Conservation (phyloP, 2,329 filamentous ascomycete species). For the Trichophyton verrucosum region DNA sequence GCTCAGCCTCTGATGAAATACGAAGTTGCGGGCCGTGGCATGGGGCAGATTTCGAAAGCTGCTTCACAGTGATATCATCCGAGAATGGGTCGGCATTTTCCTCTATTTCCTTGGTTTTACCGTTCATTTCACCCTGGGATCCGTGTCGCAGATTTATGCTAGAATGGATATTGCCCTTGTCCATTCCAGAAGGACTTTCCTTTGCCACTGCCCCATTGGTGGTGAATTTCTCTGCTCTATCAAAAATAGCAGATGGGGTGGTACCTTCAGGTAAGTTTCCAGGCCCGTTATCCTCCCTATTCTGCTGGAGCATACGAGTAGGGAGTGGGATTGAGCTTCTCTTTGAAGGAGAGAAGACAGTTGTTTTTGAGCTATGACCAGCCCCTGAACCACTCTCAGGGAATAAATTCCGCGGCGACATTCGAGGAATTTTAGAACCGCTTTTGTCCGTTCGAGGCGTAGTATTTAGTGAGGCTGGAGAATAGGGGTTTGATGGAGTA, state of each 20-base stretch:
- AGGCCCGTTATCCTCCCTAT: background rate
- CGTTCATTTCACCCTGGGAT: background rate
- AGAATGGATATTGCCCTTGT: background rate
- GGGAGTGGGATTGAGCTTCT: slow-evolving; percentile 14
- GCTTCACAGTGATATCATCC: slow-evolving; percentile 11
- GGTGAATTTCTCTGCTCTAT: background rate
- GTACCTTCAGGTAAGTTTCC: too few species aligned
- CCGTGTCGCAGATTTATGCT: background rate
- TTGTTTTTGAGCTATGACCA: slow-evolving; percentile 1
- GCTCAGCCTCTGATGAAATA: slow-evolving; percentile 15
- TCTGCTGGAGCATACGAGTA: slow-evolving; percentile 9
- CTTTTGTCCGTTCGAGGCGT: background rate
- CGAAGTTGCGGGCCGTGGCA: slow-evolving; percentile 12
- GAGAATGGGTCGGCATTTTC: background rate
- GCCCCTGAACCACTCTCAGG: background rate
- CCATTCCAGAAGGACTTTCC: background rate
- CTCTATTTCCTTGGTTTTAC: background rate
- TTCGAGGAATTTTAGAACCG: slow-evolving; percentile 11
- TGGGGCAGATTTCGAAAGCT: slow-evolving; percentile 9
- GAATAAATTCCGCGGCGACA: slow-evolving; percentile 9
- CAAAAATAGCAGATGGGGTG: background rate
- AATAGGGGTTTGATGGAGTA: background rate
- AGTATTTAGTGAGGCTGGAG: background rate
- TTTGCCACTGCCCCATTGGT: background rate
- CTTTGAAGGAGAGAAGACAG: slow-evolving; percentile 8